These are phyloP conservation scores for Trichocladium uniseriatum DNA, from an alignment of 495 filamentous ascomycete species.

Conservation along the genomic window DNA sequence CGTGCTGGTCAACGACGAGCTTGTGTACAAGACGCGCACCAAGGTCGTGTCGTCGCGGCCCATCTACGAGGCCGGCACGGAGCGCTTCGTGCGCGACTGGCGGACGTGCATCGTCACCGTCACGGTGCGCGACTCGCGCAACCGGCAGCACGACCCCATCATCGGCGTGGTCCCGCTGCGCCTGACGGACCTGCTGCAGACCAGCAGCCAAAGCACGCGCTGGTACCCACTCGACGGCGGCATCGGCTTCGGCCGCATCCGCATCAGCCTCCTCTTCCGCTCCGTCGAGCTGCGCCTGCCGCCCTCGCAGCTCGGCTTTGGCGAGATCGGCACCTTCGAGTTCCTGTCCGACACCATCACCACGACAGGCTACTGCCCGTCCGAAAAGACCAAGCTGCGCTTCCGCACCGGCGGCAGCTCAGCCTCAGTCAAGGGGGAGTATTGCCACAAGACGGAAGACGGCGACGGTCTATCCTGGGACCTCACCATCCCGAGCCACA, in stretches of 20 bases:
- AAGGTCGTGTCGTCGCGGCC: conserved; percentile 90
- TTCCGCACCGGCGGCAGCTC: conserved; percentile 78
- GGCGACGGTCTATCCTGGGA: conserved; percentile 60
- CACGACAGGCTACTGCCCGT: conserved; percentile 45
- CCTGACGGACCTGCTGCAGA: conserved; percentile 77
- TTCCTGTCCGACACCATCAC: conserved; percentile 61
- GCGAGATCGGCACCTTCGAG: conserved; percentile 86
- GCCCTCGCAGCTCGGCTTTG: conserved; percentile 71
- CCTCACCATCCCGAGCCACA: conserved; percentile 25
- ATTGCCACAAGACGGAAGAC: conserved; percentile 47
- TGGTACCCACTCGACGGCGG: conserved; percentile 53
- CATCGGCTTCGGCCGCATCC: conserved; percentile 75
- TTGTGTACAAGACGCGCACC: conserved; percentile 83
- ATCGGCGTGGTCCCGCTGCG: conserved; percentile 84
- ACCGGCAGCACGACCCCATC: conserved; percentile 89
- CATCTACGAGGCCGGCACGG: conserved; percentile 93
- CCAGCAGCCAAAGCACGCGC: conserved; percentile 63
- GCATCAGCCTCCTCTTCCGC: conserved; percentile 82
- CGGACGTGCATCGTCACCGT: conserved; percentile 75
- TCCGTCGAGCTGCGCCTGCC: conserved; percentile 77
- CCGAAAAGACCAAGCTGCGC: conserved; percentile 65
- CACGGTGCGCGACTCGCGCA: conserved; percentile 75
- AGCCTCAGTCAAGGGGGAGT: conserved; percentile 53
- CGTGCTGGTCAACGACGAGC: conserved; percentile 77
- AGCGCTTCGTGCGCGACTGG: conserved; percentile 94